Evolutionary conservation across 768 basidiomycete genomes (phyloP), one percentile per base, ranked within the genome.

Genomic region (Paxillus involutus): DNA sequence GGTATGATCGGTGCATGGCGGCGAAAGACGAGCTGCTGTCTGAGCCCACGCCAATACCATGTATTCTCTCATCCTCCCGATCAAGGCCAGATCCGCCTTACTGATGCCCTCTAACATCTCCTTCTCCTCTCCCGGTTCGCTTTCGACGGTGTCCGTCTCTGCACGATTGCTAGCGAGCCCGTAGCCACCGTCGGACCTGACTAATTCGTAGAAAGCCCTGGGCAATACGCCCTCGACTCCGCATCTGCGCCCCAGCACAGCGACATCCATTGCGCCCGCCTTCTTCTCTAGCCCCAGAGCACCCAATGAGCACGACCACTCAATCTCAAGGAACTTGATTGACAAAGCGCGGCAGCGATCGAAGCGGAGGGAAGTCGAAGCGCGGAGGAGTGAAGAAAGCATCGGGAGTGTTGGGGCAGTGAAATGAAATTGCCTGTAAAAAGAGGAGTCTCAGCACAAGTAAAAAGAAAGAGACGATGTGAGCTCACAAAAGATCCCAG

Each of bases 161-260:
- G 65, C 71, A 49, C 72, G 70, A 13, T 54, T 62, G 9, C 61
- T 47, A 12, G 5, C 8, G 10, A 29, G 56, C 57, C 30, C 75
- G 64, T 5, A 75, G 59, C 35, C 51, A 13, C 26, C 49, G 11
- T 42, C n/a, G n/a, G 49, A 5, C 33, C 59, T 50, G 19, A 61
- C 59, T 13, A 78, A 63, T 53, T 78, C 75, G 55, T 78, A 77
- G 49, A 71, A 75, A 2, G 75, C 75, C 42, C 66, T 62, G 46
- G 73, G 72, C 9, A 72, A 60, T 21, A 76, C 65, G 1, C 41
- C 37, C 8, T 65, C 56, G 7, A 75, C 37, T 19, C 64, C 58
- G 51, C 57, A 71, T 3, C 56, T 17, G 11, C 65, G 66, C 14
- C 70, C 73, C 14, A 77, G 63, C 16, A 59, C 41, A 16, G 76